Conservation (phyloP, 108 stramenopile species). For the Skeletonema grethae region DNA sequence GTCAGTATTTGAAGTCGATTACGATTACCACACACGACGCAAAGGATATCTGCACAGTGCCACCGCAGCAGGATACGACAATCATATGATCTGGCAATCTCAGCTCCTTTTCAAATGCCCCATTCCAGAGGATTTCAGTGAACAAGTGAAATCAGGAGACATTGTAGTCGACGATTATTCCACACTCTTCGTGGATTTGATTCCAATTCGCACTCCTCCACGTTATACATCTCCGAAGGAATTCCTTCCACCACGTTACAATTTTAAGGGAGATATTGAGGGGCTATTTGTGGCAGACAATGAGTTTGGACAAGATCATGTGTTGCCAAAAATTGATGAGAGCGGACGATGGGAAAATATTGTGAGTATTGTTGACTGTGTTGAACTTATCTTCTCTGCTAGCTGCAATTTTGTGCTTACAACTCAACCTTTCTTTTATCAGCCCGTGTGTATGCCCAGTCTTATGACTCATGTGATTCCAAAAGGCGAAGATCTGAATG, state of each 20-base stretch:
- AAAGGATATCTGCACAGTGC: conserved; percentile 62
- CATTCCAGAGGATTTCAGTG: conserved; percentile 58
- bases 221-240: conserved; percentile 69
- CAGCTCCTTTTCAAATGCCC: conserved; percentile 86
- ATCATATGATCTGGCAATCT: conserved; percentile 73
- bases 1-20: conserved; percentile 67
- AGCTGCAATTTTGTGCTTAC: not conserved
- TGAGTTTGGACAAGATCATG: conserved; percentile 75
- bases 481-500: conserved; percentile 27
- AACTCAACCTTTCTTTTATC: not conserved
- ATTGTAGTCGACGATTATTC: conserved; percentile 74
- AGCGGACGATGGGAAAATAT: conserved; percentile 90
- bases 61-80: conserved; percentile 67
- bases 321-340: conserved; percentile 72
- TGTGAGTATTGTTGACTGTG: not conserved
- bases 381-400: not conserved
- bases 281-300: conserved; percentile 53
- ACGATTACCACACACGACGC: conserved; percentile 74
- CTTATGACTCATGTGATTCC: conserved; percentile 43
- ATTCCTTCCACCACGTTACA: conserved; percentile 65
- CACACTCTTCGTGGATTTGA: conserved; percentile 77
- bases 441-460: conserved; percentile 48
- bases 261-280: conserved; percentile 14
- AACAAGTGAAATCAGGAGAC: conserved; percentile 53
- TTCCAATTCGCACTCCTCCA: conserved; percentile 86